Percentiles rank a stretch among this genome's conserved stretches.
Conservation (phyloP, 768 basidiomycete species). For the Daedaleopsis sinensis region DNA sequence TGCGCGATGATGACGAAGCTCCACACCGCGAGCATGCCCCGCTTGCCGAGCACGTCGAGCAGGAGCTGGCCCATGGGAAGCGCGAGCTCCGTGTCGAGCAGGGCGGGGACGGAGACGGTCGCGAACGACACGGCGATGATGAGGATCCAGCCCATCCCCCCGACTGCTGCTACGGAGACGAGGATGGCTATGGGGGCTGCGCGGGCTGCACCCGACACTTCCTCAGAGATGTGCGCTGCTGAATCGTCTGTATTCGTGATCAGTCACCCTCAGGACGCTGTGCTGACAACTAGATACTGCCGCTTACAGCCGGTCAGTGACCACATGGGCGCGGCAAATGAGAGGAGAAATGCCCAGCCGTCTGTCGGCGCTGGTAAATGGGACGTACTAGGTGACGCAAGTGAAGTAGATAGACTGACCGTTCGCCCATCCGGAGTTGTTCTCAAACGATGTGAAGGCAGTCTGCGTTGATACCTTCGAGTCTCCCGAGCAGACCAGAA, state of each 20-base stretch:
- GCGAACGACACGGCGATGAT: conserved; percentile 67
- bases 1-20: conserved; percentile 67
- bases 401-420: conserved; percentile 39
- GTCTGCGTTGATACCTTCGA: conserved; percentile 61
- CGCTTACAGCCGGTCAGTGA: conserved; percentile 71
- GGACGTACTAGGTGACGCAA: background rate
- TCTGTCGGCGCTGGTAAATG: conserved; percentile 37
- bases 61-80: conserved; percentile 75
- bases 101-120: conserved; percentile 52
- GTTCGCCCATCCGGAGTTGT: conserved; percentile 67
- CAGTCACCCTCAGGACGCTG: too few relatives aligned
- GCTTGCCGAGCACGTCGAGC: conserved; percentile 63
- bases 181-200: conserved; percentile 73
- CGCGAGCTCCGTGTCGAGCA: conserved; percentile 53
- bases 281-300: background rate
- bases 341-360: conserved; percentile 72
- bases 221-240: conserved; percentile 78
- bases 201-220: conserved; percentile 60
- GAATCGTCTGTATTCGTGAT: conserved; percentile 57
- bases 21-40: conserved; percentile 74
- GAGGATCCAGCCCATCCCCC: conserved; percentile 62
- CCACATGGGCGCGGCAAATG: conserved; percentile 81
- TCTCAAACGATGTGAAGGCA: conserved; percentile 71
- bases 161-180: conserved; percentile 59
- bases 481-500: conserved; percentile 58